phyloP scores from a whole-genome alignment of 441 rosid genomes.

The Populus hybrid region DNA sequence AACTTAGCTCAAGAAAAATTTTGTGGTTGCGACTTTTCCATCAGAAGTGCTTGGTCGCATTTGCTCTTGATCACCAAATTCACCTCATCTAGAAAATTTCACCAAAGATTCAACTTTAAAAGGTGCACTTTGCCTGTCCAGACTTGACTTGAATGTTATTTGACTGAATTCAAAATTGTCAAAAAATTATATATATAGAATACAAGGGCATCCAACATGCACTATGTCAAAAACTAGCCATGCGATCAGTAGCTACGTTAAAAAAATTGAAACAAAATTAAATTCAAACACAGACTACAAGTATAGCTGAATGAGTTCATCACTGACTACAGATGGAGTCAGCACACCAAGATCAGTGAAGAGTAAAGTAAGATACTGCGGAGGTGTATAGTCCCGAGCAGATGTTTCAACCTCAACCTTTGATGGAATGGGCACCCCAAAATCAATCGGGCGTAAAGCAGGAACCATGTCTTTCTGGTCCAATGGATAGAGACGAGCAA shows the following conservation, averaged over 20 bases:
- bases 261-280: background rate
- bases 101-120: background rate
- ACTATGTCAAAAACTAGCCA: background rate
- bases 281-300: slow-evolving; percentile 30
- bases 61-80: too few relatives aligned
- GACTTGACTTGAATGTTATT: background rate
- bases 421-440: slow-evolving; percentile 72
- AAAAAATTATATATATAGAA: background rate
- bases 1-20: too few relatives aligned
- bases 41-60: too few relatives aligned
- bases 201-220: background rate
- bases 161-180: slow-evolving; percentile 1
- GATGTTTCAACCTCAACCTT: slow-evolving; percentile 89
- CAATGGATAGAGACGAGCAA: slow-evolving; percentile 86
- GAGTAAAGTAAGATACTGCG: slow-evolving; percentile 79
- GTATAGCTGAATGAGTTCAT: slow-evolving; percentile 85
- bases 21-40: too few relatives aligned
- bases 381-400: slow-evolving; percentile 88
- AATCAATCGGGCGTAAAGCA: slow-evolving; percentile 71
- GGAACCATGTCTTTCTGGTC: slow-evolving; percentile 86
- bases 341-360: slow-evolving; percentile 92
- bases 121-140: background rate
- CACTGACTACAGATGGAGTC: slow-evolving; percentile 86
- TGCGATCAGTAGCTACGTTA: background rate
- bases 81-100: too few relatives aligned